phyloP scores from a whole-genome alignment of 768 basidiomycete species.

The Albatrellus ellisii region DNA sequence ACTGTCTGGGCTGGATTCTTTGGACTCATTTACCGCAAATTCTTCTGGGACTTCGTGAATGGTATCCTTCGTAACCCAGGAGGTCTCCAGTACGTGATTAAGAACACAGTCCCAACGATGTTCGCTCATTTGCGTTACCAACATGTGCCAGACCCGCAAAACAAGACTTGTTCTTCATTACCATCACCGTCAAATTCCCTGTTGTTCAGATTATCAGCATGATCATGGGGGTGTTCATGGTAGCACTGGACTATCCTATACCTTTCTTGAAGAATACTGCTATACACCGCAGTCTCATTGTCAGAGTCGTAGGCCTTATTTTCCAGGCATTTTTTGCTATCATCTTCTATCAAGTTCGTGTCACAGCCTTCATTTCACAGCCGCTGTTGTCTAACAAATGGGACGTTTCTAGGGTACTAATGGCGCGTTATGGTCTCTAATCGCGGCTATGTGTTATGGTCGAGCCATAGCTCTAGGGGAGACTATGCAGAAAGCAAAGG shows the following conservation, averaged over 20 bases:
- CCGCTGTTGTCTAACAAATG: not conserved
- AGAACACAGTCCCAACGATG: not conserved
- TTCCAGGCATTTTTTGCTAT: slow-evolving; percentile 50
- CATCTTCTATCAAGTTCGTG: slow-evolving; percentile 67
- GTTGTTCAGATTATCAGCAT: slow-evolving; percentile 61
- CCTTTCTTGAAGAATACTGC: slow-evolving; percentile 40
- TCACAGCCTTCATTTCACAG: not conserved
- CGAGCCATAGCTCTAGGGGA: slow-evolving; percentile 59
- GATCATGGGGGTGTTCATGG: slow-evolving; percentile 39
- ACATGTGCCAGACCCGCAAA: slow-evolving; percentile 19
- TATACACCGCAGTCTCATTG: slow-evolving; percentile 51
- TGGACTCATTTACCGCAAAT: slow-evolving; percentile 80
- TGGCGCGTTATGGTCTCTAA: slow-evolving; percentile 65
- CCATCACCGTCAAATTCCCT: slow-evolving; percentile 66
- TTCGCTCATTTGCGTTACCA: slow-evolving; percentile 34
- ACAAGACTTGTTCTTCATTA: slow-evolving; percentile 40
- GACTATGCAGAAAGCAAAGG: slow-evolving; percentile 50
- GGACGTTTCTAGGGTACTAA: slow-evolving; percentile 56
- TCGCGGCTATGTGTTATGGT: slow-evolving; percentile 54
- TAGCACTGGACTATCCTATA: slow-evolving; percentile 63
- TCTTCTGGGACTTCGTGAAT: slow-evolving; percentile 93
- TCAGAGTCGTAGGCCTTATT: slow-evolving; percentile 49
- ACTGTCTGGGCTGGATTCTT: slow-evolving; percentile 73
- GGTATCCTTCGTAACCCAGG: slow-evolving; percentile 69
- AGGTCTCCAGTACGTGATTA: slow-evolving; percentile 57